These are phyloP conservation scores for Cinchona pubescens DNA, from an alignment of 257 asterid genomes.

Conservation along the genomic window DNA sequence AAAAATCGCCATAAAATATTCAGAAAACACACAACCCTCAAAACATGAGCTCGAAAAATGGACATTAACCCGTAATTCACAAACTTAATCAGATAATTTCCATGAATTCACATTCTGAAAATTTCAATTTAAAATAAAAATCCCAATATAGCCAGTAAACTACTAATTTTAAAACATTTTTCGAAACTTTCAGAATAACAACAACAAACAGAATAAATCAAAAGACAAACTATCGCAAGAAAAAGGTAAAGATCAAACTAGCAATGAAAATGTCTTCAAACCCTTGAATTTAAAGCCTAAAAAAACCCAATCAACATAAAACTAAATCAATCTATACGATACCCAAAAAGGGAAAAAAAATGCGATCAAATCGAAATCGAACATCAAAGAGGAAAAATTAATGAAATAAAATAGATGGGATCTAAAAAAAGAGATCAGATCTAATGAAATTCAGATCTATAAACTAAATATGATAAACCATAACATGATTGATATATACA, in stretches of 20 bases:
- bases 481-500: not conserved
- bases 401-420: not conserved
- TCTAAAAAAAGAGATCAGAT: constrained; percentile 6
- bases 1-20: not conserved
- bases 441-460: too few species aligned
- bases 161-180: not conserved
- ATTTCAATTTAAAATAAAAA: not conserved
- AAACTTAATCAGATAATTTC: not conserved
- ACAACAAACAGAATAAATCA: too few species aligned
- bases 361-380: not conserved
- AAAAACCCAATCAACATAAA: not conserved
- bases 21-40: not conserved
- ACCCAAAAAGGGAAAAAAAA: not conserved
- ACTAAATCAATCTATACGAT: not conserved
- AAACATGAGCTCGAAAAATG: not conserved
- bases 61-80: not conserved
- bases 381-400: not conserved
- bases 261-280: not conserved
- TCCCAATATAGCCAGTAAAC: not conserved
- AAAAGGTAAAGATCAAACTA: not conserved
- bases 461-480: not conserved
- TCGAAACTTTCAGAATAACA: not conserved
- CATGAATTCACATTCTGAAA: not conserved
- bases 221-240: too few species aligned
- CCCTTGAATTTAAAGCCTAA: not conserved